A percentile compares a stretch with the other conserved stretches of the same genome.
Evolutionary conservation across 2,329 filamentous ascomycete genomes (phyloP).

Genomic region (Rhexocercosporidium sp.): DNA sequence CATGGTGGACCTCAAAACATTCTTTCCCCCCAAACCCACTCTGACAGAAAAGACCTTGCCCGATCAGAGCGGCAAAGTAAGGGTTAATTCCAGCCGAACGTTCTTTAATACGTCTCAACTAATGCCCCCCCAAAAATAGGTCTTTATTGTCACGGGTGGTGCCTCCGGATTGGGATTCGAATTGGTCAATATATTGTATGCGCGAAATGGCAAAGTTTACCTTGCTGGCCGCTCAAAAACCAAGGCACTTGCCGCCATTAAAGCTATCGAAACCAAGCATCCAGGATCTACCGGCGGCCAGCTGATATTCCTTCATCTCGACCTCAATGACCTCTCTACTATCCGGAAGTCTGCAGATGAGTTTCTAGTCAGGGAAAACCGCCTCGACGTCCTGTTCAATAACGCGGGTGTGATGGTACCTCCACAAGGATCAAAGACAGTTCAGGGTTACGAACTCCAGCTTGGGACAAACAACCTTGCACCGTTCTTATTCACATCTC

Average conservation of each 20-base stretch:
- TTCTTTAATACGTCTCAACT: background rate
- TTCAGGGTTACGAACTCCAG: constrained; percentile 45
- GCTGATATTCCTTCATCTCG: constrained; percentile 45
- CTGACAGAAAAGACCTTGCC: constrained; percentile 43
- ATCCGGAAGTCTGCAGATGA: constrained; percentile 45
- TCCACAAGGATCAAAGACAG: constrained; percentile 41
- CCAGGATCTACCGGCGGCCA: constrained; percentile 44
- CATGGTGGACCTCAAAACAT: too few species aligned
- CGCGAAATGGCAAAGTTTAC: constrained; percentile 50
- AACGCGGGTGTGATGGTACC: constrained; percentile 48
- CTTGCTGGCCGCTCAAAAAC: constrained; percentile 47
- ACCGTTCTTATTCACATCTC: constrained; percentile 46
- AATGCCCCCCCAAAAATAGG: constrained; percentile 24
- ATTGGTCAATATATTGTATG: constrained; percentile 47
- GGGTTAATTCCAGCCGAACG: too few species aligned
- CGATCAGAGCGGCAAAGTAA: constrained; percentile 40
- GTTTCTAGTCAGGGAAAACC: constrained; percentile 44
- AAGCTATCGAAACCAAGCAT: constrained; percentile 43
- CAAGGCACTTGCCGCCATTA: constrained; percentile 48
- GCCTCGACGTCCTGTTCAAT: constrained; percentile 49
- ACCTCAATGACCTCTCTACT: constrained; percentile 47
- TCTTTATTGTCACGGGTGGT: constrained; percentile 47
- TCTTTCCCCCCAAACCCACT: constrained; percentile 33
- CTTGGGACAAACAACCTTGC: constrained; percentile 46
- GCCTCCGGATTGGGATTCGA: constrained; percentile 48